These are phyloP conservation scores for Cyamopsis tetragonoloba DNA, from an alignment of 306 rosid species.

Conservation along the genomic window DNA sequence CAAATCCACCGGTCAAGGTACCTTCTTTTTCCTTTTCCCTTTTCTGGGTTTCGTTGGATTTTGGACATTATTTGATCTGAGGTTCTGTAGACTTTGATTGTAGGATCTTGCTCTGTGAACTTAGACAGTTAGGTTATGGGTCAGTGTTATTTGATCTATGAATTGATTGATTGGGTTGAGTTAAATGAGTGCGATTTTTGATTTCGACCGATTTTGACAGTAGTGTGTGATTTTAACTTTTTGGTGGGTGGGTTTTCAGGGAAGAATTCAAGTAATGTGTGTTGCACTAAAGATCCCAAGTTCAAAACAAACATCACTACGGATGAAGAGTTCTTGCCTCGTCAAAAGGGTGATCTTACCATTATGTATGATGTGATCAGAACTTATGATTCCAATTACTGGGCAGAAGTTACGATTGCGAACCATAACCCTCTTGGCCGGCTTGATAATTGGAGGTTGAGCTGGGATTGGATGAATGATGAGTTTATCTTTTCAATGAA, in stretches of 20 bases:
- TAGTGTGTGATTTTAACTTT: not conserved
- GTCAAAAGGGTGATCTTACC: constrained; percentile 81
- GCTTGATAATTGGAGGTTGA: constrained; percentile 86
- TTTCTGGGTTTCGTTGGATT: too few species aligned
- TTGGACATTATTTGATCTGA: too few species aligned
- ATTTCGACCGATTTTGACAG: constrained; percentile 1
- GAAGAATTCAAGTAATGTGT: constrained; percentile 54
- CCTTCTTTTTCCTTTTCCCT: not conserved
- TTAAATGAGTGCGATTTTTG: not conserved
- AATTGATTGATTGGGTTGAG: not conserved
- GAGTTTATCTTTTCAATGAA: constrained; percentile 80
- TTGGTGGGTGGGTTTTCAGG: constrained; percentile 39
- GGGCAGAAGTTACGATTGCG: constrained; percentile 78
- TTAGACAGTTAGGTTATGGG: not conserved
- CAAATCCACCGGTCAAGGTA: constrained; percentile 49
- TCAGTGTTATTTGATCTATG: not conserved
- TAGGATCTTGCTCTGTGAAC: too few species aligned
- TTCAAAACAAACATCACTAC: constrained; percentile 55
- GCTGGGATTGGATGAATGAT: constrained; percentile 92
- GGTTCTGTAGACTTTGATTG: too few species aligned
- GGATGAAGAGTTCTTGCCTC: constrained; percentile 56
- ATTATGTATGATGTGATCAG: constrained; percentile 84
- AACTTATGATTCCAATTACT: constrained; percentile 60
- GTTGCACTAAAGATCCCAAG: constrained; percentile 56
- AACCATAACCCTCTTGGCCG: constrained; percentile 91